Conservation (phyloP, 306 rosid genomes). For the Castanopsis chinensis region DNA sequence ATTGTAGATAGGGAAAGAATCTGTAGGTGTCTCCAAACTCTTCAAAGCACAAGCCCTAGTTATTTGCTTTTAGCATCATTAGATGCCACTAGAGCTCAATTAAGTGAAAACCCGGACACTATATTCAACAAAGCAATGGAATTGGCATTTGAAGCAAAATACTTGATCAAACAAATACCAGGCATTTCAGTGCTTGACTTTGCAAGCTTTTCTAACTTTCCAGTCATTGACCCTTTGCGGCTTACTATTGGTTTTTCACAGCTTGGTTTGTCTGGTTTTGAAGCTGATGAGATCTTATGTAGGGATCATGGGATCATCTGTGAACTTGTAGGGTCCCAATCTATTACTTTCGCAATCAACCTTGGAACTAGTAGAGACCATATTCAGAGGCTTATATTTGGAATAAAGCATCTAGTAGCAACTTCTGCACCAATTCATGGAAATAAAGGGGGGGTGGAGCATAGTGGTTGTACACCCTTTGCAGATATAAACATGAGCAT, state of each 20-base stretch:
- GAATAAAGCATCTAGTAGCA: slow-evolving; percentile 52
- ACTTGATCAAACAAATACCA: slow-evolving; percentile 35
- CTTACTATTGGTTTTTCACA: slow-evolving; percentile 73
- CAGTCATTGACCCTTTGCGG: slow-evolving; percentile 63
- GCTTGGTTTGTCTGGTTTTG: slow-evolving; percentile 78
- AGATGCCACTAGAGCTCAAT: slow-evolving; percentile 90
- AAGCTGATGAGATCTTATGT: slow-evolving; percentile 65
- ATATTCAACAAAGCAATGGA: slow-evolving; percentile 50
- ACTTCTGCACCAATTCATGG: slow-evolving; percentile 20
- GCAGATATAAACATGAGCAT: slow-evolving; percentile 44
- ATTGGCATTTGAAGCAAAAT: slow-evolving; percentile 55
- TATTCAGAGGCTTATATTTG: slow-evolving; percentile 57
- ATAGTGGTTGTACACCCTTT: slow-evolving; percentile 34
- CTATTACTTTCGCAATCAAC: slow-evolving; percentile 64
- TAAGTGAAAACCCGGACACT: slow-evolving; percentile 53
- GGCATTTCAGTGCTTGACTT: slow-evolving; percentile 60
- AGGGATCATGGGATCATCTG: slow-evolving; percentile 58
- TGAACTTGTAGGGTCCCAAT: slow-evolving; percentile 73
- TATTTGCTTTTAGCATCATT: slow-evolving; percentile 83
- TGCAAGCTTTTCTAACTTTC: slow-evolving; percentile 43
- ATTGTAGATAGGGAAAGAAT: slow-evolving; percentile 59
- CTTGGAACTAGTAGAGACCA: slow-evolving; percentile 71
- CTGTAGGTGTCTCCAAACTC: slow-evolving; percentile 73
- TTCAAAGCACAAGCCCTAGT: slow-evolving; percentile 91
- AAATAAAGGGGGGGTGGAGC: slow-evolving; percentile 22